A percentile compares a stretch with the other conserved stretches of the same genome.
Conservation (phyloP, 805 yeast genomes). For the Wickerhamiella slavikovae region DNA sequence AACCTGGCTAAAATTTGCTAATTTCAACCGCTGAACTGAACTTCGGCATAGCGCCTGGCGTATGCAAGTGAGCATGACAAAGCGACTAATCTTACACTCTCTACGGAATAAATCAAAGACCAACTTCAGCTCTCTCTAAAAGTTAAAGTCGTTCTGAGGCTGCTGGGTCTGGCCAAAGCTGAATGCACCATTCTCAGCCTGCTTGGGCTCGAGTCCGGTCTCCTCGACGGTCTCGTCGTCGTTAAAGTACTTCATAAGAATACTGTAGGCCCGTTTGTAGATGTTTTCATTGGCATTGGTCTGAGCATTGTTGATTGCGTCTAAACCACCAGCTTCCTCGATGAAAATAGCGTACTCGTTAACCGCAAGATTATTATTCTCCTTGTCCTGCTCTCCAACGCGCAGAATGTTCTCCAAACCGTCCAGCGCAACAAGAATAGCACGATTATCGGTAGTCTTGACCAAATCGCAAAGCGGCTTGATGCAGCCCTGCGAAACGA, state of each 20-base stretch:
- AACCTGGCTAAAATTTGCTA: too few relatives aligned
- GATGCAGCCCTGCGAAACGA: conserved; percentile 89
- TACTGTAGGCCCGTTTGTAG: conserved; percentile 73
- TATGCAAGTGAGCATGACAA: too few relatives aligned
- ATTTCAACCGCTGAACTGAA: too few relatives aligned
- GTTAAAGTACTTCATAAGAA: conserved; percentile 79
- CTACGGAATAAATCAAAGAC: background rate
- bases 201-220: conserved; percentile 42
- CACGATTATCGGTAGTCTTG: conserved; percentile 71
- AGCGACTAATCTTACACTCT: too few relatives aligned
- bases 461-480: conserved; percentile 90
- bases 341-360: conserved; percentile 81
- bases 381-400: conserved; percentile 86
- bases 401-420: conserved; percentile 84
- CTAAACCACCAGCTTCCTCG: conserved; percentile 98
- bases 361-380: conserved; percentile 40
- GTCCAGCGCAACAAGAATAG: conserved; percentile 86
- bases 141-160: conserved; percentile 5
- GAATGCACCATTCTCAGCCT: conserved; percentile 69
- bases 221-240: conserved; percentile 50
- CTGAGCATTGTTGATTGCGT: conserved; percentile 85
- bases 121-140: conserved; percentile 1
- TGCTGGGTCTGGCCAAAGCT: conserved; percentile 28
- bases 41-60: too few relatives aligned
- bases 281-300: conserved; percentile 78